Evolutionary conservation across 1,284 basidiomycete species (phyloP).

Genomic region (Pseudozyma pruni): DNA sequence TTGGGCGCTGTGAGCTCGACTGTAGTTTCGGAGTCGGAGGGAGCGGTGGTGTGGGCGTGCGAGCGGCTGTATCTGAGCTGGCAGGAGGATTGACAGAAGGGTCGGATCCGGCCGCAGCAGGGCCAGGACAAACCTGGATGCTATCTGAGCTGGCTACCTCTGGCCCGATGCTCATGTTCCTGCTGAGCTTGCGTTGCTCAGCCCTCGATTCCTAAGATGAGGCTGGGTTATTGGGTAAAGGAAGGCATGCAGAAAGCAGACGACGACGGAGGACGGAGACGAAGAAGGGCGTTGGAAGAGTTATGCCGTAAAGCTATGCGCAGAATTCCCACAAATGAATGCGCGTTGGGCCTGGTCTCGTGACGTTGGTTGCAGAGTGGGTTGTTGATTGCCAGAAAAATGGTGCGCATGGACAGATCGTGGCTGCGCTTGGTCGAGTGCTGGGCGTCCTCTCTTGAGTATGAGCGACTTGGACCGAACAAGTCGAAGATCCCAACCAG

Average conservation of each 20-base stretch:
- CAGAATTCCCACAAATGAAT: not conserved
- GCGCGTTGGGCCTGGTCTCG: too few relatives aligned
- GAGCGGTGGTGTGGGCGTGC: slow-evolving; percentile 22
- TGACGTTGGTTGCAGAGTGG: too few relatives aligned
- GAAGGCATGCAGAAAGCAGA: slow-evolving; percentile 26
- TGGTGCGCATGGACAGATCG: too few relatives aligned
- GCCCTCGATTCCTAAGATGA: slow-evolving; percentile 11
- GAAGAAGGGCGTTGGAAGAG: not conserved
- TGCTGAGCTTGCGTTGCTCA: slow-evolving; percentile 43
- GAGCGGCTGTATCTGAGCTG: not conserved
- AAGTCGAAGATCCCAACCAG: too few relatives aligned
- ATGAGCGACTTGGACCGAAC: too few relatives aligned
- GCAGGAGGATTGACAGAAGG: slow-evolving; percentile 22
- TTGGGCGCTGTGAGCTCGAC: not conserved
- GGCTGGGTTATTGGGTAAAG: slow-evolving; percentile 5
- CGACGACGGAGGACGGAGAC: not conserved
- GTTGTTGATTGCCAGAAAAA: too few relatives aligned
- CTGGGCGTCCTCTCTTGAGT: too few relatives aligned
- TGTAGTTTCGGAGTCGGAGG: slow-evolving; percentile 5
- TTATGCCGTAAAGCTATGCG: not conserved
- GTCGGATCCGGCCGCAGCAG: slow-evolving; percentile 40
- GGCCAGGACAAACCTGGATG: slow-evolving; percentile 49
- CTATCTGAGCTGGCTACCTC: slow-evolving; percentile 34
- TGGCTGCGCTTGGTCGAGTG: too few relatives aligned
- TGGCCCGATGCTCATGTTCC: slow-evolving; percentile 50